A percentile compares a stretch with the other conserved stretches of the same genome.
These are phyloP conservation scores for Acmispon strigosus DNA, from an alignment of 306 rosid genomes.

Conservation along the genomic window DNA sequence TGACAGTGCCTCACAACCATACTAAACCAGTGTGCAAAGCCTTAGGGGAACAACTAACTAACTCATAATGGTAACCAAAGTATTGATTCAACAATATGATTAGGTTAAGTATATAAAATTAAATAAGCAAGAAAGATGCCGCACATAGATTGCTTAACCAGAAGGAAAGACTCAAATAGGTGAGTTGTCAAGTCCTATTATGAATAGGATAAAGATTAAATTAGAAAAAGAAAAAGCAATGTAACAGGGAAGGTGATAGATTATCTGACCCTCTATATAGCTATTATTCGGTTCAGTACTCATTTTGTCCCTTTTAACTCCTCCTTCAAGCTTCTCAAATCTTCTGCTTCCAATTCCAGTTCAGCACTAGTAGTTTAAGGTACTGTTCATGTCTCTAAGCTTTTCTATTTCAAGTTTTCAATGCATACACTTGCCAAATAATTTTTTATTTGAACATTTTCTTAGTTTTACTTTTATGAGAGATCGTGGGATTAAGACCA, in stretches of 20 bases:
- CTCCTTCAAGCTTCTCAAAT: constrained; percentile 25
- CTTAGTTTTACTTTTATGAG: not conserved
- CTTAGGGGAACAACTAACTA: constrained; percentile 3
- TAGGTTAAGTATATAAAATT: constrained; percentile 22
- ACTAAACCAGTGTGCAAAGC: not conserved
- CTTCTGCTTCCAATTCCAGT: constrained; percentile 11
- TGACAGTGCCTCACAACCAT: constrained; percentile 26
- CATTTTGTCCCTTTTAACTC: constrained; percentile 26
- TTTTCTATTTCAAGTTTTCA: not conserved
- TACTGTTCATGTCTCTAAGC: constrained; percentile 10
- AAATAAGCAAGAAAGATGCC: constrained; percentile 27
- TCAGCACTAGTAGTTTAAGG: constrained; percentile 14
- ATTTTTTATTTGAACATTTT: not conserved
- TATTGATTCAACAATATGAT: constrained; percentile 22
- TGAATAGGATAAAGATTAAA: constrained; percentile 18
- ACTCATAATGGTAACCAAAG: constrained; percentile 9
- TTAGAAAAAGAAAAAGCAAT: constrained; percentile 34
- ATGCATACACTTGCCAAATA: not conserved
- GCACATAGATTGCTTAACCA: constrained; percentile 54
- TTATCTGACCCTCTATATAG: constrained; percentile 26
- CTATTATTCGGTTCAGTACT: constrained; percentile 13
- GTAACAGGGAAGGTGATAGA: constrained; percentile 32
- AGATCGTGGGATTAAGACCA: not conserved
- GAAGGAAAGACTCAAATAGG: constrained; percentile 46
- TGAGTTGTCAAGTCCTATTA: constrained; percentile 61